Evolutionary conservation across 768 basidiomycete genomes (phyloP).

Genomic region (Suillus subalutaceus): DNA sequence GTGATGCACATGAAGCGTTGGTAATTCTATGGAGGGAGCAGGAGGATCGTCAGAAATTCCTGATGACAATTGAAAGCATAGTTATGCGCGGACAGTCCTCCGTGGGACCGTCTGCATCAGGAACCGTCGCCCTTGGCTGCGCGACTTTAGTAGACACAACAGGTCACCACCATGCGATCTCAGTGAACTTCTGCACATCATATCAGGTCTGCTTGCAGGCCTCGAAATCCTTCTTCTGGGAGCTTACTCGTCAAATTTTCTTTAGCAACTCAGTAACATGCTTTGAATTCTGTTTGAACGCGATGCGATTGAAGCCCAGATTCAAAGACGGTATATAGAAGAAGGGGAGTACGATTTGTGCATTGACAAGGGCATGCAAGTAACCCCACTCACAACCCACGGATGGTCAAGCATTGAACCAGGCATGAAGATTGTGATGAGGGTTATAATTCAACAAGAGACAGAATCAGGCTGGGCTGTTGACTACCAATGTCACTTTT

Average conservation of each 20-base stretch:
- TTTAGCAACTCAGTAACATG: conserved; percentile 12
- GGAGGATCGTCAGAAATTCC: background rate
- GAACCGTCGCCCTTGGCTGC: no score
- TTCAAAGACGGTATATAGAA: conserved; percentile 23
- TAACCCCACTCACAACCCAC: conserved; percentile 26
- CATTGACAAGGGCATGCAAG: conserved; percentile 25
- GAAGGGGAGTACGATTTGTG: conserved; percentile 27
- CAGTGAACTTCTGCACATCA: background rate
- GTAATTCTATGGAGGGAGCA: background rate
- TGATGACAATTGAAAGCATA: no score
- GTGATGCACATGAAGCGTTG: background rate
- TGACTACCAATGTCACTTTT: conserved; percentile 23
- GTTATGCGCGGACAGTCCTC: background rate
- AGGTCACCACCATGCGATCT: conserved; percentile 24
- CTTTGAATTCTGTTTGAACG: conserved; percentile 19
- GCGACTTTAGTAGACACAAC: conserved; percentile 1
- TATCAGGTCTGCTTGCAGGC: background rate
- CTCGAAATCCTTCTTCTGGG: background rate
- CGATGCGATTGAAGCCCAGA: conserved; percentile 22
- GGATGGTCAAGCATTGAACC: conserved; percentile 28
- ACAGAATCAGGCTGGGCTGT: rapidly evolving
- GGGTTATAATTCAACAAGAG: conserved; percentile 24
- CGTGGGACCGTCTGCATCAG: background rate
- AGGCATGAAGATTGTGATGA: conserved; percentile 30
- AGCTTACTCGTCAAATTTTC: background rate